A percentile compares a stretch with the other conserved stretches of the same genome.
Evolutionary conservation across 805 yeast species (phyloP).

Genomic region (Saccharomycopsis synnaedendra): DNA sequence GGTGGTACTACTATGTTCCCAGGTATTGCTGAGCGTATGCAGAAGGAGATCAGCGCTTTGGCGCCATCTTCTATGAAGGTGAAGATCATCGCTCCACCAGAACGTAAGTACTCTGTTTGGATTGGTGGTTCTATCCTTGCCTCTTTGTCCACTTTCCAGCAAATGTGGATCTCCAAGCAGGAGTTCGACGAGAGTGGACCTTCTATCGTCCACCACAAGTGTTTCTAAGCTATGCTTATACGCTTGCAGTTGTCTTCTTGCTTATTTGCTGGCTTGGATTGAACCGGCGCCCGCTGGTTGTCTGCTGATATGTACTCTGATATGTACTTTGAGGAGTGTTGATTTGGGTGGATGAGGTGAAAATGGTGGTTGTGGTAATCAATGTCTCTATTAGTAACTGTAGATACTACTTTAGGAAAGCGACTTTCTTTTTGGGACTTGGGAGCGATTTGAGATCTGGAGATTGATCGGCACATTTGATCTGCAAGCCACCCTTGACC

Average conservation of each 20-base stretch:
- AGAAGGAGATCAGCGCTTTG: conserved; percentile 98
- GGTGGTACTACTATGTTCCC: conserved; percentile 99
- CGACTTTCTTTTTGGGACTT: too few species aligned
- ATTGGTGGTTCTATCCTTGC: conserved; percentile 99
- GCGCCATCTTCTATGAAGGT: conserved; percentile 99
- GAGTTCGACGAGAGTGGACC: conserved; percentile 99
- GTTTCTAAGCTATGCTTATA: conserved; percentile 47
- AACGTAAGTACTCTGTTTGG: conserved; percentile 99
- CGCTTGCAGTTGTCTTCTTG: neutral
- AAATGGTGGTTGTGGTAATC: too few species aligned
- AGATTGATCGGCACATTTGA: too few species aligned
- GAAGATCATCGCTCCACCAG: conserved; percentile 98
- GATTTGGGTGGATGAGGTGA: too few species aligned
- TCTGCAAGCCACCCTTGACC: too few species aligned
- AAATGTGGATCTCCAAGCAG: conserved; percentile 99
- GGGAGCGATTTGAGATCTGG: too few species aligned
- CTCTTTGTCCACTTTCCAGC: conserved; percentile 98
- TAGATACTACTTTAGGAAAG: too few species aligned
- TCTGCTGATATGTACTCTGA: too few species aligned
- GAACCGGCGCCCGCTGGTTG: too few species aligned
- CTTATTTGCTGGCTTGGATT: too few species aligned
- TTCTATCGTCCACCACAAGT: conserved; percentile 94
- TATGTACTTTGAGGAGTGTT: too few species aligned
- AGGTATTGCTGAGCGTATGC: conserved; percentile 99
- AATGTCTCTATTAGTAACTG: too few species aligned